A percentile compares a stretch with the other conserved stretches of the same genome.
phyloP scores from a whole-genome alignment of 108 stramenopile species.

The Skeletonema marinoi region DNA sequence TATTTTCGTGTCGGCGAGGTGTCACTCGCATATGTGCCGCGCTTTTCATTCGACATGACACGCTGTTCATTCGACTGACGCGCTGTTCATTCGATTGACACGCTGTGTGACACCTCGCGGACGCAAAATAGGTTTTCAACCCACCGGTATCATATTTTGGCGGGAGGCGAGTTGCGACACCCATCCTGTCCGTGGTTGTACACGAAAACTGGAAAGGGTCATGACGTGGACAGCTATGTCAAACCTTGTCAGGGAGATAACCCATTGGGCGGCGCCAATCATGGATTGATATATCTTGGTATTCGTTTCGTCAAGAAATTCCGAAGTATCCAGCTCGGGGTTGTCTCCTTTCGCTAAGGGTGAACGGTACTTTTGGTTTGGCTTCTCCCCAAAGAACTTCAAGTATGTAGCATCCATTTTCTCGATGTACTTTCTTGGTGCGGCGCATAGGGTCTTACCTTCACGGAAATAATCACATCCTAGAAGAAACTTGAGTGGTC shows the following conservation, averaged over 20 bases:
- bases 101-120: no score
- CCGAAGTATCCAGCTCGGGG: conserved; percentile 9
- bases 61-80: no score
- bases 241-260: background rate
- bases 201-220: conserved; percentile 32
- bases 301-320: background rate
- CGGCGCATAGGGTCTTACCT: conserved; percentile 8
- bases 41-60: no score
- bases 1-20: no score
- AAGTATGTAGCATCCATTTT: conserved; percentile 10
- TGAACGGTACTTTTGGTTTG: background rate
- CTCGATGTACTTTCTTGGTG: conserved; percentile 29
- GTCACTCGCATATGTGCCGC: no score
- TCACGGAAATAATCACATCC: conserved; percentile 36
- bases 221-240: conserved; percentile 36
- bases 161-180: no score
- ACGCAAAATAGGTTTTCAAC: no score
- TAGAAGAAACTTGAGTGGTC: conserved; percentile 29
- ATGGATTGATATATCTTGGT: background rate
- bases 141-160: no score
- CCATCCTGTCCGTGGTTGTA: no score
- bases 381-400: conserved; percentile 24
- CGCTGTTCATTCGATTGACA: no score
- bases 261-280: background rate
- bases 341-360: background rate